Evolutionary conservation across 345 rosid genomes (phyloP).

Genomic region (Salix koriyanagi): DNA sequence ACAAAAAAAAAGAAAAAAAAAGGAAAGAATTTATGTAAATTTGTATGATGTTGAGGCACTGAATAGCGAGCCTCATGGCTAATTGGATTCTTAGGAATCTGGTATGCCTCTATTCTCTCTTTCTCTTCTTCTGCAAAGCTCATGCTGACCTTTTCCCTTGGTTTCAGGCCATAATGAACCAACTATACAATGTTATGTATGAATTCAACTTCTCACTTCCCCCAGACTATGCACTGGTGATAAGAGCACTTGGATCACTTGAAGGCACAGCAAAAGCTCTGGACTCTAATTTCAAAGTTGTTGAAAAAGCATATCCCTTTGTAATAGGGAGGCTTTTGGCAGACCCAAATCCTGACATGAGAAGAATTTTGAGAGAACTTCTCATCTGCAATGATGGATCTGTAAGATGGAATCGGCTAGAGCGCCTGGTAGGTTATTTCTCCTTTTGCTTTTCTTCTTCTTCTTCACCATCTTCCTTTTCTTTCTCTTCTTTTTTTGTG

Average conservation of each 20-base stretch:
- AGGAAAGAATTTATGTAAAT: too few species aligned
- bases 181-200: slow-evolving; percentile 82
- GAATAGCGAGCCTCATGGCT: neutral
- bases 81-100: neutral
- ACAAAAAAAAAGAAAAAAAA: neutral
- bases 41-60: neutral
- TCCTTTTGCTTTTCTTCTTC: neutral
- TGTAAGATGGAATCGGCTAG: slow-evolving; percentile 89
- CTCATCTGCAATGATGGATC: slow-evolving; percentile 80
- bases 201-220: slow-evolving; percentile 87
- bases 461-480: too few species aligned
- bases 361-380: slow-evolving; percentile 82
- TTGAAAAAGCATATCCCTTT: slow-evolving; percentile 89
- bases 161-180: slow-evolving; percentile 78
- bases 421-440: slow-evolving; percentile 63
- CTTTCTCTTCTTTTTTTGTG: too few species aligned
- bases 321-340: slow-evolving; percentile 82
- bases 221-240: slow-evolving; percentile 89
- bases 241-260: slow-evolving; percentile 87
- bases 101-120: neutral
- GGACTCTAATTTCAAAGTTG: slow-evolving; percentile 84
- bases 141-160: neutral
- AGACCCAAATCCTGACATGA: slow-evolving; percentile 93
- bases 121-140: slow-evolving; percentile 1
- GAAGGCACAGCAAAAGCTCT: slow-evolving; percentile 97